Evolutionary conservation across 2,329 filamentous ascomycete genomes (phyloP), one percentile per base, ranked within the genome.

Genomic region (Truncatella angustata): DNA sequence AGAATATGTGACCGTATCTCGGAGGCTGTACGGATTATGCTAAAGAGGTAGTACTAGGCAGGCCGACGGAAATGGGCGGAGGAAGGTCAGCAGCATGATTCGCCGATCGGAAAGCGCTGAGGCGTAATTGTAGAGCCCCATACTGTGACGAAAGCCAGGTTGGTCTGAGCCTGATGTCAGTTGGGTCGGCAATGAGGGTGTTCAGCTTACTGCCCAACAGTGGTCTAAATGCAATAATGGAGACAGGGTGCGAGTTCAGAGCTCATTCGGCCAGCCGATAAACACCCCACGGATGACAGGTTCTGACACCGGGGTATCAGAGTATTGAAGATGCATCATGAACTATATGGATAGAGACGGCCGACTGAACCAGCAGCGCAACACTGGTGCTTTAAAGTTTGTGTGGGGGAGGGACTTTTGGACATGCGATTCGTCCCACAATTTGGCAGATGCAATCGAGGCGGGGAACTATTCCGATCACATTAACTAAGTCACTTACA

Each of bases 201-300:
- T 44, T 21, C 40, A 28, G 40, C 18, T 20, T 44, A 12, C 20
- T 44, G 40, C 40, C 40, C 23, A n/a, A 44, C 21, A 40, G 37
- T 12, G 14, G 34, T 12, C 34, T 36, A 36, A 18, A 12, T 40
- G 18, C 16, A 12, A 20, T 21, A n/a, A 24, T 40, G 20, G 18
- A 35, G 32, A 35, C 16, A 35, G 12, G 32, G 20, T 21, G 14
- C 7, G 5, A 39, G 21, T 28, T 14, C 16, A 28, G 40, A 44
- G 21, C 24, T 21, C 21, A 44, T 24, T n/a, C 21, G 28, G 24
- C 28, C 40, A 16, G 23, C 18, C 40, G 23, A 44, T 28, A 24
- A 28, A 44, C 40, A 44, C 40, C 40, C 40, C 40, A 44, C 37
- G n/a, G n/a, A n/a, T n/a, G n/a, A n/a, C n/a, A n/a, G n/a, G n/a